phyloP scores from a whole-genome alignment of 225 moss, liverwort and hornwort genomes.

The Polytrichum formosum region DNA sequence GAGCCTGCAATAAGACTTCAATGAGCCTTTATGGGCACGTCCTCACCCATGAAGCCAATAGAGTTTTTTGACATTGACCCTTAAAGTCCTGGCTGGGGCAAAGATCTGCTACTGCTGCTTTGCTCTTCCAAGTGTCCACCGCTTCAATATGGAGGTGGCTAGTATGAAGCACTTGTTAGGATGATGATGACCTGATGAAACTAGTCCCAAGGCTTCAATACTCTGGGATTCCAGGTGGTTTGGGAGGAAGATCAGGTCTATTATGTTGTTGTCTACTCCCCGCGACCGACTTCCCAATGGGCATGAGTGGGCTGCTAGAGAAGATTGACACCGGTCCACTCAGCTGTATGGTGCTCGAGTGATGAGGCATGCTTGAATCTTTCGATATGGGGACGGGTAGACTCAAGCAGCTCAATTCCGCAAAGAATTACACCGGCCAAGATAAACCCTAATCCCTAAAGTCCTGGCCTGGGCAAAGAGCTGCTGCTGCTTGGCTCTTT shows the following conservation, averaged over 20 bases:
- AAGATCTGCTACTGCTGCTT: no score
- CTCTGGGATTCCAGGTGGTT: constrained; percentile 15
- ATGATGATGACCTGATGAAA: constrained; percentile 6
- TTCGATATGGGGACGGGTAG: neutral
- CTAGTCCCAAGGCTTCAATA: constrained; percentile 23
- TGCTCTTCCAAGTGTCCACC: no score
- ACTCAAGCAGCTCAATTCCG: no score
- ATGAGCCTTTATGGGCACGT: no score
- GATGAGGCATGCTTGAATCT: constrained; percentile 17
- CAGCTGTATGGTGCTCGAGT: constrained; percentile 22
- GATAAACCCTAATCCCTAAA: no score
- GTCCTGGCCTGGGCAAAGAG: no score
- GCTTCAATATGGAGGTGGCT: no score
- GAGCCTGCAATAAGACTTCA: no score
- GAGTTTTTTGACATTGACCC: no score
- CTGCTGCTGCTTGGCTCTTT: neutral
- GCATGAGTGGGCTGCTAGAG: constrained; percentile 51
- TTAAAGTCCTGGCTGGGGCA: no score
- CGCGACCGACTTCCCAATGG: constrained; percentile 26
- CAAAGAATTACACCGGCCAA: no score
- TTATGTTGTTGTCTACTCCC: constrained; percentile 23
- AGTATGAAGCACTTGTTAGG: neutral
- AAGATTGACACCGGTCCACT: constrained; percentile 42
- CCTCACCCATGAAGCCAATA: no score
- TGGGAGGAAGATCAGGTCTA: constrained; percentile 13